phyloP scores from a whole-genome alignment of 305 asterid genomes.

The Rubia tinctorum region DNA sequence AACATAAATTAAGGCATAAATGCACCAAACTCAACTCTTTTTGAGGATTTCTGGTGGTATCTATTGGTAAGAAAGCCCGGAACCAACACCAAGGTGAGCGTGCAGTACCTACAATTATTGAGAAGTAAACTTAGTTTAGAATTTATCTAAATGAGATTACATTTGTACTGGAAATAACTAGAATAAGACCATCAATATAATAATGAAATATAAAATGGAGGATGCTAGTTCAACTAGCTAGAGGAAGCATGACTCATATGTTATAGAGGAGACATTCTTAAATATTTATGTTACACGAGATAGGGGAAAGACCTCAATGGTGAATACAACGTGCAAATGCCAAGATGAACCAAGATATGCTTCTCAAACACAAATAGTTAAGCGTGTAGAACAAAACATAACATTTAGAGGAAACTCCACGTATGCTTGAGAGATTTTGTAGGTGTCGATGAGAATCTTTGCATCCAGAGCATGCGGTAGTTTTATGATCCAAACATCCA shows the following conservation, averaged over 20 bases:
- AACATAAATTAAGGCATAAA: no score
- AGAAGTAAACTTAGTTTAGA: background rate
- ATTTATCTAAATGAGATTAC: background rate
- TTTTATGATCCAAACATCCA: no score
- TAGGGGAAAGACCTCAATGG: background rate
- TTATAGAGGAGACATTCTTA: background rate
- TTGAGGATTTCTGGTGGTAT: no score
- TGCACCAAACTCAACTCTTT: no score
- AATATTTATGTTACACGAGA: background rate
- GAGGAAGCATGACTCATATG: background rate
- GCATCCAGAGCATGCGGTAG: no score
- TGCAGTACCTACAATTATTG: background rate
- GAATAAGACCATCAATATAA: background rate
- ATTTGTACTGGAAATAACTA: background rate
- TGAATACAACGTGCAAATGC: background rate
- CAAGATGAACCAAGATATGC: background rate
- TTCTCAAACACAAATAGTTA: background rate
- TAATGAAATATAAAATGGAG: background rate
- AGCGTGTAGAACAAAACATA: background rate
- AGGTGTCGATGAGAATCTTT: slow-evolving; percentile 1
- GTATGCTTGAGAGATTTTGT: background rate
- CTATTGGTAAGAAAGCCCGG: no score
- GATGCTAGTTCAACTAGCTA: background rate
- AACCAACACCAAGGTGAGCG: no score
- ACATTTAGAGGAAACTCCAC: background rate